Evolutionary conservation across 1,139 yeast species (phyloP).

Genomic region (Yamadazyma mexicana): DNA sequence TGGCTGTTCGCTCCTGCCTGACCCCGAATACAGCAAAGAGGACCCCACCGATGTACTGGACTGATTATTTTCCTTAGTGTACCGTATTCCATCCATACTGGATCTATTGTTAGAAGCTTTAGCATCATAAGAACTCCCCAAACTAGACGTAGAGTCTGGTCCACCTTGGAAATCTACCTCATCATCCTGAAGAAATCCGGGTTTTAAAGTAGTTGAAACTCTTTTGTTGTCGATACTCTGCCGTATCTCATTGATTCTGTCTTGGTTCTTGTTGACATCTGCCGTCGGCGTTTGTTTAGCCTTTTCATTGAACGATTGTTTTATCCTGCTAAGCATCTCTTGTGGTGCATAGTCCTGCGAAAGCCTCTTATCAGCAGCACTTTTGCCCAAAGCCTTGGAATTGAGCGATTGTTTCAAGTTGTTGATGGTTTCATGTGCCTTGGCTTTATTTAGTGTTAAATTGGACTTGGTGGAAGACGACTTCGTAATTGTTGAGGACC

Average conservation of each 20-base stretch:
- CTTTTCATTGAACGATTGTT: conserved; percentile 26
- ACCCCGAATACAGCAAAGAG: conserved; percentile 13
- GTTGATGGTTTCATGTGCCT: conserved; percentile 26
- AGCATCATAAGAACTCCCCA: not conserved
- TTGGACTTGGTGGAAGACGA: conserved; percentile 11
- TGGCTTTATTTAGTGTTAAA: conserved; percentile 11
- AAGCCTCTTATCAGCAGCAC: conserved; percentile 18
- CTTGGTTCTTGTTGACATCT: conserved; percentile 14
- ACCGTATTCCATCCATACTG: conserved; percentile 6
- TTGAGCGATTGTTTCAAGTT: conserved; percentile 25
- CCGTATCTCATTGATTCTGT: conserved; percentile 23
- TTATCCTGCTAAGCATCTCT: conserved; percentile 28
- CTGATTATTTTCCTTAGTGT: conserved; percentile 5
- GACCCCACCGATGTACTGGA: conserved; percentile 18
- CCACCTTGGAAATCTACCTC: not conserved
- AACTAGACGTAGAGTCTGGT: not conserved
- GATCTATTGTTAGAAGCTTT: conserved; percentile 8
- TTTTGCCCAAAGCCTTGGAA: conserved; percentile 19
- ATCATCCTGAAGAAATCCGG: not conserved
- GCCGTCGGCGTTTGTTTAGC: conserved; percentile 12
- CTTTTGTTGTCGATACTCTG: conserved; percentile 30
- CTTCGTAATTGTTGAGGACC: conserved; percentile 6
- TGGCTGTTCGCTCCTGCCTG: conserved; percentile 8
- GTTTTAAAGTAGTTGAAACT: conserved; percentile 13
- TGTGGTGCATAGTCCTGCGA: conserved; percentile 25